phyloP scores from a whole-genome alignment of 2,329 filamentous ascomycete species.

The Tolypocladium sp. region DNA sequence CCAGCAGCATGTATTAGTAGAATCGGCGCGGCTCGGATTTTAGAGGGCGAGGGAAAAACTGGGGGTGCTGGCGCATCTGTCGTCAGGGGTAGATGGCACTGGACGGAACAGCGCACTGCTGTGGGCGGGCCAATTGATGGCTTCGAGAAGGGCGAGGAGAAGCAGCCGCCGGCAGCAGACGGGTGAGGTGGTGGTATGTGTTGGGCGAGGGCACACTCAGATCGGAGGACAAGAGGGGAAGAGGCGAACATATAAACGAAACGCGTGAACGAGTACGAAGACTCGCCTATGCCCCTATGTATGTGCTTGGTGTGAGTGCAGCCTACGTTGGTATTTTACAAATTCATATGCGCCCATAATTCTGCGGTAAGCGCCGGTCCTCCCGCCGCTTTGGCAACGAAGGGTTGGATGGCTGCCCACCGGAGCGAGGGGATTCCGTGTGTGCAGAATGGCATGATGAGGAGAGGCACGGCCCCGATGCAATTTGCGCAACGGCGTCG shows the following conservation, averaged over 20 bases:
- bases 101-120: not conserved
- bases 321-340: not conserved
- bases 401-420: not conserved
- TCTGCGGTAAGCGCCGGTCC: not conserved
- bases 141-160: not conserved
- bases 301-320: no score
- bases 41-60: not conserved
- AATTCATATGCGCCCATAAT: not conserved
- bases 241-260: not conserved
- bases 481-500: not conserved
- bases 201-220: not conserved
- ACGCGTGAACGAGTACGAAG: not conserved
- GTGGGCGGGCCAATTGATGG: not conserved
- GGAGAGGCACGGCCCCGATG: not conserved
- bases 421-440: slow-evolving; percentile 1
- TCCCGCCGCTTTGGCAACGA: not conserved
- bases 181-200: not conserved
- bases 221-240: not conserved
- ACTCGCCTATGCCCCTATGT: not conserved
- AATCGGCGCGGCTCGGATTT: not conserved
- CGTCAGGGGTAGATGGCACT: not conserved
- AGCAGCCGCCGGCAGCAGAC: not conserved
- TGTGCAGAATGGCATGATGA: slow-evolving; percentile 2
- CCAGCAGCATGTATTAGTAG: not conserved
- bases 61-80: not conserved